Evolutionary conservation across 2,329 filamentous ascomycete species (phyloP), one percentile per base, ranked within the genome.

Genomic region (Aspergillus arachidicola): DNA sequence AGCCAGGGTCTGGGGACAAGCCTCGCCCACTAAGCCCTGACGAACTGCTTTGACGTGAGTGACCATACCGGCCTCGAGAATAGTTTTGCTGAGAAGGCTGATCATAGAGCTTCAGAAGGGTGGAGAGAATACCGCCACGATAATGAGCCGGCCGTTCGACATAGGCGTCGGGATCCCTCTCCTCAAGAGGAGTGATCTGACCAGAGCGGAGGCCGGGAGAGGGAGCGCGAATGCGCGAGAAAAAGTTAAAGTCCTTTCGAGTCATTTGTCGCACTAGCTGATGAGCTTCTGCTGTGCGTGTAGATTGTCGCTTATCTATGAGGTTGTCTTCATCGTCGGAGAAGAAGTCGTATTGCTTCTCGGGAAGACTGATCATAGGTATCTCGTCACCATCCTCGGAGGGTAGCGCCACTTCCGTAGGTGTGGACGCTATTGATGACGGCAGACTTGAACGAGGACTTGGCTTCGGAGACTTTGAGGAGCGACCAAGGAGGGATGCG

Each of bases 61-160:
- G 70, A 46, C 67, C 69, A 73, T 73, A 68, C 6, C 68, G 71
- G 51, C 71, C 71, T 21, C 70, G 69, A 12, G 66, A 59, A 43
- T 77, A 61, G 67, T 73, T 63, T 68, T 69, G 62, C 71, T 43
- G 43, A n/a, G 69, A 68, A 69, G 82, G 81, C 64, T 86, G 81
- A 63, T 87, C 84, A 71, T 92, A 89, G 11, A 93, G 82, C 75
- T 89, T 91, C 57, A 95, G 80, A 0, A 96, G 80, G 0, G 88
- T 89, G 2, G 89, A 88, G 1, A 96, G 80, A 54, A 94, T 86
- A 34, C 92, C 91, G 34, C 89, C 89, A 57, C 89, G 87, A 74
- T 92, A 94, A 66, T 89, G 85, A 26, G 83, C 79, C 5, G 91
- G 91, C 48, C 84, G 83, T 51, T 89, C 87, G 21, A 91, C 85